phyloP scores from a whole-genome alignment of 371 early-diverging fungal genomes.

The Fennellomyces sp. region DNA sequence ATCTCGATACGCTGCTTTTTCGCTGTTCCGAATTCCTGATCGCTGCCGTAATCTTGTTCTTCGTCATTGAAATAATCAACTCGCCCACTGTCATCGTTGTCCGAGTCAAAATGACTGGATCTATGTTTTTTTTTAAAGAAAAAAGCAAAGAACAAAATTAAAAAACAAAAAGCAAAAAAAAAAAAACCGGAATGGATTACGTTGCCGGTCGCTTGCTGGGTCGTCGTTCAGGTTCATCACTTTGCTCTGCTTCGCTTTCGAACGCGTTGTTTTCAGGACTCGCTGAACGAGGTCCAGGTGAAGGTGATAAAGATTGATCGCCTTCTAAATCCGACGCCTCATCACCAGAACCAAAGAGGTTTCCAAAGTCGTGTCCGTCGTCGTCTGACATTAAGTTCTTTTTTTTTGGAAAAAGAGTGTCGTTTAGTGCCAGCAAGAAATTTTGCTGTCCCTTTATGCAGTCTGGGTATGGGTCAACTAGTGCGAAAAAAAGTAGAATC shows the following conservation, averaged over 20 bases:
- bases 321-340: constrained; percentile 48
- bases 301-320: constrained; percentile 4
- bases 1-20: constrained; percentile 40
- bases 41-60: constrained; percentile 27
- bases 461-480: too few species aligned
- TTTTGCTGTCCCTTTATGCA: too few species aligned
- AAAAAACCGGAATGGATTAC: too few species aligned
- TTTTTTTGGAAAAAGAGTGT: too few species aligned
- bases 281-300: constrained; percentile 1
- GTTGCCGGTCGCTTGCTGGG: constrained; percentile 7
- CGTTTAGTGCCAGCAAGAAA: too few species aligned
- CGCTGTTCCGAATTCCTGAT: constrained; percentile 26
- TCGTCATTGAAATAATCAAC: constrained; percentile 29
- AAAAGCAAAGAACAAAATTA: background rate
- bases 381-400: constrained; percentile 28
- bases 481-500: too few species aligned
- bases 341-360: constrained; percentile 53
- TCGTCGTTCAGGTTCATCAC: constrained; percentile 7
- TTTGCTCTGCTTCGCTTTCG: constrained; percentile 13
- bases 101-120: background rate
- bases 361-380: constrained; percentile 36
- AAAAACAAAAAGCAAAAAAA: too few species aligned
- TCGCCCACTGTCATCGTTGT: background rate
- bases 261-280: constrained; percentile 24
- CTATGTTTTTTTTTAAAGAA: background rate